Base-by-base conservation (phyloP, 805 yeast species). In the Saccharomycopsis lassenensis region DNA sequence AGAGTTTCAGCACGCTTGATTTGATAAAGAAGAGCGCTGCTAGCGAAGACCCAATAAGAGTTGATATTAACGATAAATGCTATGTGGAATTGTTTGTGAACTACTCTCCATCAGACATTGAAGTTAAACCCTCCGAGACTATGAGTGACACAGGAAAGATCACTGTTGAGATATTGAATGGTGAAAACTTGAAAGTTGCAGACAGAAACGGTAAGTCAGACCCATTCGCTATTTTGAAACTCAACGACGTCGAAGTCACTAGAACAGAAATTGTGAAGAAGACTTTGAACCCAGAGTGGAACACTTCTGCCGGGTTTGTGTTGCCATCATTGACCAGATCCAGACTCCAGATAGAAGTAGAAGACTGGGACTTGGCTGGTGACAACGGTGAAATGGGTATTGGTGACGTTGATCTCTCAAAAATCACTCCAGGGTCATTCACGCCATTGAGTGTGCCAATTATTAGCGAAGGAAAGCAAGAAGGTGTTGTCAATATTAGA, bases 301-400 rank as follows among this genome's bases (percentile, higher is more conserved):
- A 83, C 52, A 91, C 83, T 48, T 55, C 60, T 5, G 61, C 71
- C 17, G 64, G 63, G 3, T 56, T 84, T 46, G 76, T 81, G 3
- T 55, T 81, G 40, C 64, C 70, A 24, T 78, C 91, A 0, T 71
- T 84, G 54, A 59, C 74, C 2, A 67, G 80, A 51, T 60, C 69
- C 18, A 48, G 58, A 12, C 52, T 79, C 20, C 43, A 55, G 23
- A 46, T 77, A 17, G 67, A 66, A 30, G 72, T 77, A 12, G 70
- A 58, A 49, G 91, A 82, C 55, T 82, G 89, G 89, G 91, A 82
- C 56, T 65, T 78, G 52, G 69, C 86, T 17, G 87, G 83, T 44
- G 70, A 66, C 35, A 73, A 77, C 55, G 81, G 74, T 44, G 52
- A 65, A 17, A 54, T 82, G 34, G 87, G 87, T 29, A 48, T 56